Base-by-base conservation (phyloP, 371 early-diverging fungal genomes). In the Basidiobolus heterosporus region DNA sequence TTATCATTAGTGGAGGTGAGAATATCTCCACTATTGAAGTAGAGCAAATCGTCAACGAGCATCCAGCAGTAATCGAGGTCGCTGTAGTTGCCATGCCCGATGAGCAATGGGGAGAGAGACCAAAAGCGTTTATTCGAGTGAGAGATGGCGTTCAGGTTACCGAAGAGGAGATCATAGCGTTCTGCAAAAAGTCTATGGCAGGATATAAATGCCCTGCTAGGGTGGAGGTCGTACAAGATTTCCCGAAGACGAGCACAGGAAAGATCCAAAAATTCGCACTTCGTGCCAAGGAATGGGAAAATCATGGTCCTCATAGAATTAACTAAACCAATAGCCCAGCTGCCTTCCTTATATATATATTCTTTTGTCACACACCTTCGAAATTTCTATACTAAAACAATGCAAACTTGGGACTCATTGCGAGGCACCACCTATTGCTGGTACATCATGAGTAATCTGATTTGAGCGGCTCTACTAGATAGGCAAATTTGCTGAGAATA, bases 1-100 rank as follows among this genome's bases (percentile, higher is more conserved):
- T 82, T 13, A 76, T 82, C 40, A 72, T 82, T 23, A 72, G 74
- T n/a, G 78, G 81, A 20, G 82, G 82, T 15, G 82, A 81, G 46
- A 81, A 81, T 49, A 74, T 81, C 44, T 74, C 75, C 2, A 75
- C 78, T 0, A 62, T 81, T n/a, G 78, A 78, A 45, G 71, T 81
- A 1, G 82, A 82, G 48, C 62, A 65, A 15, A 72, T 67, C 15
- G 60, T 82, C 46, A 60, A 68, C 9, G 52, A 67, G n/a, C 55
- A 76, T 47, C 66, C 75, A 13, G 55, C 61, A 7, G 68, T 82
- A 5, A 57, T 66, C 8, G 82, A 82, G 54, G 71, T 69, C 41
- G 75, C 72, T 2, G 70, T 82, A 11, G 70, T 82, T 1, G 70
- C 67, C 11, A 58, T 62, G 0, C 80, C 82, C 1, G 70, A 75